phyloP scores from a whole-genome alignment of 2,329 filamentous ascomycete species.

The Xylariales sp. region DNA sequence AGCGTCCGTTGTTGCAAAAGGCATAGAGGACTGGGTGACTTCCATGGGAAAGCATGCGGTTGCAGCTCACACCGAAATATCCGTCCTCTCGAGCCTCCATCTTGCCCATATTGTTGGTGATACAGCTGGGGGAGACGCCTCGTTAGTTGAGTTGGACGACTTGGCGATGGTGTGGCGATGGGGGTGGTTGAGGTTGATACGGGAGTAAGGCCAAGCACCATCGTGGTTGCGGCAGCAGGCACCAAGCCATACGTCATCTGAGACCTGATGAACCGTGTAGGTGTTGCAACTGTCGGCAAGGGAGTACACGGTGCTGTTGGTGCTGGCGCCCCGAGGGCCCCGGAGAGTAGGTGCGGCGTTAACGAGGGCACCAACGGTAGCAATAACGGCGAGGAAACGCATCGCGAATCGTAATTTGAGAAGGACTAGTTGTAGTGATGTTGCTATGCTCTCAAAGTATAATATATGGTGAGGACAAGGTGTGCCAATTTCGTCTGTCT shows the following conservation, averaged over 20 bases:
- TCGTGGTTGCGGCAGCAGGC: slow-evolving; percentile 8
- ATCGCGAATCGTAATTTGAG: slow-evolving; percentile 5
- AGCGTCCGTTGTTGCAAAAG: slow-evolving; percentile 11
- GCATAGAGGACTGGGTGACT: slow-evolving; percentile 15
- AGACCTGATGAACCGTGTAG: slow-evolving; percentile 9
- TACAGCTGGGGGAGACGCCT: slow-evolving; percentile 19
- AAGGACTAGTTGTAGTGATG: background rate
- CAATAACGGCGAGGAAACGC: slow-evolving; percentile 15
- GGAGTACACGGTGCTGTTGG: slow-evolving; percentile 19
- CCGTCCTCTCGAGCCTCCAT: slow-evolving; percentile 25
- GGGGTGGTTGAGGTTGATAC: slow-evolving; percentile 25
- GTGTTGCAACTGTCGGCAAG: slow-evolving; percentile 20
- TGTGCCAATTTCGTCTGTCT: background rate
- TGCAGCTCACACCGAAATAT: slow-evolving; percentile 26
- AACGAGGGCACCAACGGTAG: slow-evolving; percentile 2
- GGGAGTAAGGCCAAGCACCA: slow-evolving; percentile 13
- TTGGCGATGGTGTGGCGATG: background rate
- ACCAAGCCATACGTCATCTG: slow-evolving; percentile 10
- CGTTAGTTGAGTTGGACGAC: background rate
- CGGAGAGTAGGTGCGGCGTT: background rate
- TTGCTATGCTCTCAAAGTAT: background rate
- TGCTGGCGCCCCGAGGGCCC: background rate
- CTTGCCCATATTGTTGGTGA: slow-evolving; percentile 31
- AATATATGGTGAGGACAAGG: background rate
- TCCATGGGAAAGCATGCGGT: slow-evolving; percentile 25